Conservation (phyloP, 2,329 filamentous ascomycete genomes). For the Colletotrichum gloeosporioides region DNA sequence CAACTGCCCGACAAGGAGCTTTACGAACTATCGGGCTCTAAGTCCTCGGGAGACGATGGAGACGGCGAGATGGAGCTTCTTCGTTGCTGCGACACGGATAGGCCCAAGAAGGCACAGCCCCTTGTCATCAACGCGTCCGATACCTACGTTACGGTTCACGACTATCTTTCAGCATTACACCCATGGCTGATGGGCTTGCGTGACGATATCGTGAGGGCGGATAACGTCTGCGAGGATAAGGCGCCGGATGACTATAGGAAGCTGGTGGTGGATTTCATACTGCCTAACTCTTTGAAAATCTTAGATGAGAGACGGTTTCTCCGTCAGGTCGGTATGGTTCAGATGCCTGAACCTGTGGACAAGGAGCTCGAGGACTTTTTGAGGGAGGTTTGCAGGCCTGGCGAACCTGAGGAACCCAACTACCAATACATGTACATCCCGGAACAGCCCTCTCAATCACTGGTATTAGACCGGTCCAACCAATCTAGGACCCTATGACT, state of each 20-base stretch:
- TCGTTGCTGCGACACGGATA: neutral
- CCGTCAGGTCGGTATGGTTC: rapidly evolving
- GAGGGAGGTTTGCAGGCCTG: neutral
- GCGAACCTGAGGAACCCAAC: neutral
- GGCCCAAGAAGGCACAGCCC: neutral
- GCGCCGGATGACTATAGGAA: neutral
- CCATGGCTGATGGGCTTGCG: neutral
- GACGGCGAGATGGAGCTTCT: neutral
- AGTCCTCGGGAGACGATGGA: neutral
- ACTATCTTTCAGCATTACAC: neutral
- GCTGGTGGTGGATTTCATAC: rapidly evolving
- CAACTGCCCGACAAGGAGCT: neutral
- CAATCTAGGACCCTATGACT: neutral
- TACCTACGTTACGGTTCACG: neutral
- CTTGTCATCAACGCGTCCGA: neutral
- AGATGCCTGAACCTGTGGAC: neutral
- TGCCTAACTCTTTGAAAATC: neutral
- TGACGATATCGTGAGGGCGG: neutral
- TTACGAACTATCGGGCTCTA: neutral
- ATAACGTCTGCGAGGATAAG: neutral
- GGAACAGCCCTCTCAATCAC: neutral
- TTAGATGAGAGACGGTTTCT: neutral
- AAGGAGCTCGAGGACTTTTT: neutral
- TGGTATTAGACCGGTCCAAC: neutral
- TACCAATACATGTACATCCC: neutral